Evolutionary conservation across 1,139 yeast species (phyloP).

Genomic region (Candida neerlandica): DNA sequence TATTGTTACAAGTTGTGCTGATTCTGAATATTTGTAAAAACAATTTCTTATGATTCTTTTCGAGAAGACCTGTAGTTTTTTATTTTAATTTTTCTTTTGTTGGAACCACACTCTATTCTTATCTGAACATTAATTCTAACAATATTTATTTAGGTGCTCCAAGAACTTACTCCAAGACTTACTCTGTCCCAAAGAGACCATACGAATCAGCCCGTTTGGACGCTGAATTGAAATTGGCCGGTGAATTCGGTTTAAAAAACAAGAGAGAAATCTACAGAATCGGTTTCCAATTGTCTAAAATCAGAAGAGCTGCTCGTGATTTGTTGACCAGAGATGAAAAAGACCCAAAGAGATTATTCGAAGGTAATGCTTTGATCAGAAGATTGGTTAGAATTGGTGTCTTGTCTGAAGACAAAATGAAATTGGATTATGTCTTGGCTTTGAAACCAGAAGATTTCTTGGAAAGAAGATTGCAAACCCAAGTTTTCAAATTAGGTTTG

Average conservation of each 20-base stretch:
- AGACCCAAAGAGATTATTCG: constrained; percentile 99
- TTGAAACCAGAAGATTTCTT: constrained; percentile 98
- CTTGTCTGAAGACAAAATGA: constrained; percentile 98
- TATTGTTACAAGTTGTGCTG: background rate
- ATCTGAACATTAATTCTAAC: constrained; percentile 29
- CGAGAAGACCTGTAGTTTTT: constrained; percentile 12
- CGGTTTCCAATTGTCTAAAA: constrained; percentile 98
- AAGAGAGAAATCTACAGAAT: constrained; percentile 99
- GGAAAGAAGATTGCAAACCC: constrained; percentile 99
- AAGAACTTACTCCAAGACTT: constrained; percentile 98
- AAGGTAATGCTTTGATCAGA: constrained; percentile 99
- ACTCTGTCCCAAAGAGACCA: constrained; percentile 99
- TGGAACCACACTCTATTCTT: background rate
- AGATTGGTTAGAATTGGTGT: constrained; percentile 99
- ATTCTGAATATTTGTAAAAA: background rate
- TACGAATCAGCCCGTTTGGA: constrained; percentile 99
- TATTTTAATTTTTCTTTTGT: background rate
- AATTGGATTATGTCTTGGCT: constrained; percentile 99
- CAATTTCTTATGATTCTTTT: background rate
- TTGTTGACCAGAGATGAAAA: constrained; percentile 99
- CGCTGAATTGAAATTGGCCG: constrained; percentile 98
- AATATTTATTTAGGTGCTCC: constrained; percentile 70
- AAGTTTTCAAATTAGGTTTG: constrained; percentile 99
- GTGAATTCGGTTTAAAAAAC: constrained; percentile 99
- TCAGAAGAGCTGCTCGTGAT: constrained; percentile 99